Evolutionary conservation across 345 rosid species (phyloP).

Genomic region (Dipteronia sinensis): DNA sequence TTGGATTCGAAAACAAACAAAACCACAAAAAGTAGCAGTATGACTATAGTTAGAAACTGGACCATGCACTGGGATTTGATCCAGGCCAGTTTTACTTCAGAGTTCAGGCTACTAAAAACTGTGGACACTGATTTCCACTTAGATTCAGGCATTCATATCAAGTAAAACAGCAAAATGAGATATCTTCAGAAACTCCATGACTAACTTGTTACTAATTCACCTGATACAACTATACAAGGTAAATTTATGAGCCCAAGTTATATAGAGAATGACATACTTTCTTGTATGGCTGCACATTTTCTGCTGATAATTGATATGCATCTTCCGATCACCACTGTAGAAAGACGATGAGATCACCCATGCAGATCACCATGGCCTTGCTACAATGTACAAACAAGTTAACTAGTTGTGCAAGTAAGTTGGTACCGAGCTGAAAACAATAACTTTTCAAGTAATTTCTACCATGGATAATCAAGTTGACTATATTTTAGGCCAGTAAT

Average conservation of each 20-base stretch:
- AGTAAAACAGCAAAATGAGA: neutral
- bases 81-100: too few relatives aligned
- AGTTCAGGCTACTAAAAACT: neutral
- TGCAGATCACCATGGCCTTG: neutral
- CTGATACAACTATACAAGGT: neutral
- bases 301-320: neutral
- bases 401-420: neutral
- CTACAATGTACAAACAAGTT: neutral
- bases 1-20: too few relatives aligned
- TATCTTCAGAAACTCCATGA: neutral
- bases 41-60: too few relatives aligned
- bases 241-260: neutral
- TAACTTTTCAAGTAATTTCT: neutral
- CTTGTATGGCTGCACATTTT: neutral
- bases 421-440: neutral
- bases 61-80: too few relatives aligned
- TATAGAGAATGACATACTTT: neutral
- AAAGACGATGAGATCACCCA: neutral
- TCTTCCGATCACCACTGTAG: neutral
- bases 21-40: too few relatives aligned
- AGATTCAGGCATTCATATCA: neutral
- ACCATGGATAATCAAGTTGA: neutral
- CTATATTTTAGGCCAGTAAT: neutral
- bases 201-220: neutral
- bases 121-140: neutral